Evolutionary conservation across 2,329 filamentous ascomycete species (phyloP).

Genomic region (Penicillium occitanis): DNA sequence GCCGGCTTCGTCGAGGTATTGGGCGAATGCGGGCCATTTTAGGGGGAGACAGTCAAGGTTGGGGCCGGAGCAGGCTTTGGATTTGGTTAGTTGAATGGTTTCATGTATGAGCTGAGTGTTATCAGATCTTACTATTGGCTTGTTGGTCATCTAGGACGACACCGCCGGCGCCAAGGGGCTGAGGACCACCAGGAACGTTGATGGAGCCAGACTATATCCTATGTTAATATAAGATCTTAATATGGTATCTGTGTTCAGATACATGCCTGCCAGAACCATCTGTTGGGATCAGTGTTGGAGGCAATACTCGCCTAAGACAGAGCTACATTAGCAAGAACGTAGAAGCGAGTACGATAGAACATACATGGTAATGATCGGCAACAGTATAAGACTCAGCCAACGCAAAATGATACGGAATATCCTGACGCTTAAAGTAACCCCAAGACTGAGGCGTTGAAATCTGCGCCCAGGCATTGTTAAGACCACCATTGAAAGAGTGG

Average conservation of each 20-base stretch:
- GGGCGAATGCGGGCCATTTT: slow-evolving; percentile 54
- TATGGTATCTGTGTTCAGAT: background rate
- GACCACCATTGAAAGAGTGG: slow-evolving; percentile 11
- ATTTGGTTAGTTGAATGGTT: background rate
- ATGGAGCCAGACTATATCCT: slow-evolving; percentile 6
- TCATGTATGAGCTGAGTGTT: background rate
- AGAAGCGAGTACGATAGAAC: background rate
- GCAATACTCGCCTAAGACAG: slow-evolving; percentile 5
- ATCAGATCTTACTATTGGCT: background rate
- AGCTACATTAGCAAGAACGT: background rate
- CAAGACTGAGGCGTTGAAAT: slow-evolving; percentile 12
- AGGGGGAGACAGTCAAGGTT: slow-evolving; percentile 55
- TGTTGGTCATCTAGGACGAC: slow-evolving; percentile 17
- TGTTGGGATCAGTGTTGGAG: slow-evolving; percentile 18
- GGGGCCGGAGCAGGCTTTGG: slow-evolving; percentile 43
- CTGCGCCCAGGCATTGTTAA: slow-evolving; percentile 16
- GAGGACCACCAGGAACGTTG: slow-evolving; percentile 15
- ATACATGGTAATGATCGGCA: slow-evolving; percentile 18
- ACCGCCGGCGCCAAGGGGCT: slow-evolving; percentile 16
- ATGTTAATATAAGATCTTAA: background rate
- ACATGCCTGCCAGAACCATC: slow-evolving; percentile 17
- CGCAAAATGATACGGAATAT: slow-evolving; percentile 18
- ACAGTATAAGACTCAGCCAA: slow-evolving; percentile 17
- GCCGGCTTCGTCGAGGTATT: slow-evolving; percentile 51
- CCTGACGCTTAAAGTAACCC: slow-evolving; percentile 19